Evolutionary conservation across 2,329 filamentous ascomycete genomes (phyloP).

Genomic region (Xylariaceae sp.): DNA sequence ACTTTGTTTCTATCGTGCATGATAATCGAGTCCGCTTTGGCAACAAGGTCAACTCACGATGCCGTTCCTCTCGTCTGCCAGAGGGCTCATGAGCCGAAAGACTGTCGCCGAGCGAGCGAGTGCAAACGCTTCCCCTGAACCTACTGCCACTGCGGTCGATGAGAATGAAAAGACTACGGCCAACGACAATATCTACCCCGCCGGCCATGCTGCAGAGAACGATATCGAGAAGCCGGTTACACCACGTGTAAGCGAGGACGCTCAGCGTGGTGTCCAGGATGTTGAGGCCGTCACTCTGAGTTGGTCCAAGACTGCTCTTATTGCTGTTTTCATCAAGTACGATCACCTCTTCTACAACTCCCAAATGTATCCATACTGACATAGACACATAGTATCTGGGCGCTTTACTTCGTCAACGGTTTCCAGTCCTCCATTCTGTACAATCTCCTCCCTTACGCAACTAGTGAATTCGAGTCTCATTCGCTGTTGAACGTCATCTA

Average conservation of each 20-base stretch:
- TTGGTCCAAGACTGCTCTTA: conserved; percentile 38
- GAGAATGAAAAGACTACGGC: too few relatives aligned
- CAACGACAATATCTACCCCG: too few relatives aligned
- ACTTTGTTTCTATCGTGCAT: too few relatives aligned
- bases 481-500: conserved; percentile 45
- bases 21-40: too few relatives aligned
- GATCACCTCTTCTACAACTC: neutral
- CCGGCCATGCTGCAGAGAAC: neutral
- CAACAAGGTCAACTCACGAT: too few relatives aligned
- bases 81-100: too few relatives aligned
- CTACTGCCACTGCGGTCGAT: too few relatives aligned
- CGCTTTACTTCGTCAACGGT: conserved; percentile 41
- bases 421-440: conserved; percentile 36
- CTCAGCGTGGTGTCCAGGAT: conserved; percentile 38
- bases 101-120: too few relatives aligned
- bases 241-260: neutral
- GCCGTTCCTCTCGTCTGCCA: too few relatives aligned
- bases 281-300: conserved; percentile 43
- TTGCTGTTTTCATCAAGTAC: conserved; percentile 39
- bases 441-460: conserved; percentile 37
- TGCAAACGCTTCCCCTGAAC: too few relatives aligned
- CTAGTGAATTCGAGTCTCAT: conserved; percentile 42
- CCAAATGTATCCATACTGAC: conserved; percentile 1
- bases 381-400: conserved; percentile 35
- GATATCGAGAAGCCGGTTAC: conserved; percentile 8